Evolutionary conservation across 2,329 filamentous ascomycete genomes (phyloP), one percentile per base, ranked within the genome.

Genomic region (Fusarium humuli): DNA sequence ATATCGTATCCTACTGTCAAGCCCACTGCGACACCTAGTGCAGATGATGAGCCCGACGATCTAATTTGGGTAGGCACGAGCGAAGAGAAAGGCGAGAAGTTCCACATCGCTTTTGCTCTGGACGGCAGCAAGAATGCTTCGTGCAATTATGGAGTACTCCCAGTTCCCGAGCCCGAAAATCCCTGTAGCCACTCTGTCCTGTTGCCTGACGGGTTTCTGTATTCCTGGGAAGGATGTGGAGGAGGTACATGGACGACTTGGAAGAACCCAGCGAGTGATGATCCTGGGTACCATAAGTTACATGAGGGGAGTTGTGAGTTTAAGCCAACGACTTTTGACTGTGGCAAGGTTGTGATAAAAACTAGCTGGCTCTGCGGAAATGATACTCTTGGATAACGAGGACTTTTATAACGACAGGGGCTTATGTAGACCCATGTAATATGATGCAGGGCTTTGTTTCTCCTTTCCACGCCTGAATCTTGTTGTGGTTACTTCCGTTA

Each of bases 381-480:
- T 16, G 30, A 29, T 32, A 22, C 46, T 27, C 16, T n/a, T 37
- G 34, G 16, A 37, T 37, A 37, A 2, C 11, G 16, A 37, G 18
- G 0, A 6, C 1, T n/a, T 37, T 4, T 2, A 37, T 4, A 37
- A 3, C 16, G 34, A 37, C 11, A 10, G 1, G 34, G 16, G 9
- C 3, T 34, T 18, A 6, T 16, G 16, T 34, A 14, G 14, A 32
- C 13, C 30, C 30, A 14, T 32, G 30, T 7, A 32, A 14, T 7
- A 2, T 32, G 7, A 14, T 7, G 11, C 30, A 32, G 30, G 14
- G 30, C 13, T 9, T 25, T 25, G 7, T 25, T 25, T 9, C 25
- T 25, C 25, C 7, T 25, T 8, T 25, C 7, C 25, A 25, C 25
- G 25, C 25, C 7, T 25, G 25, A 9, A 6, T 25, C 25, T 25